Percentiles rank a stretch among this genome's conserved stretches.
These are phyloP conservation scores for Cutaneotrichosporon arboriforme DNA, from an alignment of 1,284 basidiomycete species.

Conservation along the genomic window DNA sequence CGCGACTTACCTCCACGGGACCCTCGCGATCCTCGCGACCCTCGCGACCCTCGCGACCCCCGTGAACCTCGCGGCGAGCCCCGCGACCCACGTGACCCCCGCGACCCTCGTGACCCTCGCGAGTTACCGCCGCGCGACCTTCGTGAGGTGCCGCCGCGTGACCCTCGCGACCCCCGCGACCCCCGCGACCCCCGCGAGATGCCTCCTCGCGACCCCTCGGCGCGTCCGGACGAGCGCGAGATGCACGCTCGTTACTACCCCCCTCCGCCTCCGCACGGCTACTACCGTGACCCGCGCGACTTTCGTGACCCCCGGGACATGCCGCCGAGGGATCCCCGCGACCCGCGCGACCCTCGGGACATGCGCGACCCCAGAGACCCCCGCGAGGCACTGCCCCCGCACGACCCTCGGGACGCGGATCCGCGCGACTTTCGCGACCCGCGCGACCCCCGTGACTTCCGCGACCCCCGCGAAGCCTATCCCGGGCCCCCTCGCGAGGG, in stretches of 20 bases:
- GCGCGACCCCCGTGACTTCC: constrained; percentile 5
- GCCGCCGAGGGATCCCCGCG: constrained; percentile 2
- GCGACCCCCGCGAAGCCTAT: background rate
- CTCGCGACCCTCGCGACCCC: no score
- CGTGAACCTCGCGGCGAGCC: background rate
- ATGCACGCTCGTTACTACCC: constrained; percentile 4
- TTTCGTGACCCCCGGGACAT: constrained; percentile 6
- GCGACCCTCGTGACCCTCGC: background rate
- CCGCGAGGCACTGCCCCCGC: background rate
- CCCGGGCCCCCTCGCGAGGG: constrained; percentile 1
- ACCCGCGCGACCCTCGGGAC: constrained; percentile 5
- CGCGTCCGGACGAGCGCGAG: constrained; percentile 1
- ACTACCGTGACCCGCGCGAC: constrained; percentile 13
- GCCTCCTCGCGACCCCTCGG: constrained; percentile 1
- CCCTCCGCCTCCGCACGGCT: constrained; percentile 3
- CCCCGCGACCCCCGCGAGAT: background rate
- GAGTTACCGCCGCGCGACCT: constrained; percentile 1
- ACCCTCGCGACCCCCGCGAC: constrained; percentile 6
- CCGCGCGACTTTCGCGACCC: constrained; percentile 3
- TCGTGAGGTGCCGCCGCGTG: no score
- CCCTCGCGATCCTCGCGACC: constrained; percentile 1
- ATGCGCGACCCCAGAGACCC: constrained; percentile 2
- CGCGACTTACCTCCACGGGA: constrained; percentile 2
- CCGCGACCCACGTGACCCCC: background rate
- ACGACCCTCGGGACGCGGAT: background rate